phyloP scores from a whole-genome alignment of 2,329 filamentous ascomycete species.

The Diplodia sapinea region DNA sequence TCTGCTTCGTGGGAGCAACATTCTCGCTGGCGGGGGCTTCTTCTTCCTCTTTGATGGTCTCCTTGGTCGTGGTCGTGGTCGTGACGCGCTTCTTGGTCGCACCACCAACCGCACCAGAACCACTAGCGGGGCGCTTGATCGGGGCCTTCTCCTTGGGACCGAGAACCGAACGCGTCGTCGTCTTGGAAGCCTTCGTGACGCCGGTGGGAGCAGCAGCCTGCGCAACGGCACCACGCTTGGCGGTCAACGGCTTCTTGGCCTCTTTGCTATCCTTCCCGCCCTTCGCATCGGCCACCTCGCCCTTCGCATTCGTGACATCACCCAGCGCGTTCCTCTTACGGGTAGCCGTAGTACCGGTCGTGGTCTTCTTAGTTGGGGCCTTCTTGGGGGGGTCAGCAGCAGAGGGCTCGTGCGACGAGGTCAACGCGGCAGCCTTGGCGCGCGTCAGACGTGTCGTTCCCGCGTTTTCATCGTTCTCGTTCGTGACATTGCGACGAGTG shows the following conservation, averaged over 20 bases:
- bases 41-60: slow-evolving; percentile 62
- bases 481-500: slow-evolving; percentile 76
- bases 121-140: slow-evolving; percentile 74
- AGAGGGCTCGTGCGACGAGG: slow-evolving; percentile 53
- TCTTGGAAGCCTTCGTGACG: slow-evolving; percentile 73
- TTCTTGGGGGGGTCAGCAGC: slow-evolving; percentile 65
- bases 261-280: slow-evolving; percentile 59
- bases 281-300: slow-evolving; percentile 53
- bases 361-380: slow-evolving; percentile 53
- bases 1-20: slow-evolving; percentile 63
- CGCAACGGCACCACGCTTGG: slow-evolving; percentile 70
- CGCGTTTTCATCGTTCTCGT: slow-evolving; percentile 93
- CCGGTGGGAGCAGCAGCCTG: slow-evolving; percentile 82
- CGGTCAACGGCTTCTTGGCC: slow-evolving; percentile 72
- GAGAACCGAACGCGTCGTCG: slow-evolving; percentile 67
- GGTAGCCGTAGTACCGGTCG: slow-evolving; percentile 50
- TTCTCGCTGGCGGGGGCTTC: slow-evolving; percentile 64
- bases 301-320: slow-evolving; percentile 80
- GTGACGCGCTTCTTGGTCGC: slow-evolving; percentile 72
- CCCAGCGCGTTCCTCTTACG: slow-evolving; percentile 85
- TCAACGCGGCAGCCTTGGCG: slow-evolving; percentile 81
- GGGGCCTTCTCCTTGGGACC: slow-evolving; percentile 74
- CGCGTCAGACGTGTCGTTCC: slow-evolving; percentile 83
- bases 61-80: slow-evolving; percentile 55
- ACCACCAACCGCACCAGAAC: slow-evolving; percentile 69